Evolutionary conservation across 2,329 filamentous ascomycete species (phyloP), one percentile per base, ranked within the genome.

Genomic region (Pseudofabraea citricarpa): DNA sequence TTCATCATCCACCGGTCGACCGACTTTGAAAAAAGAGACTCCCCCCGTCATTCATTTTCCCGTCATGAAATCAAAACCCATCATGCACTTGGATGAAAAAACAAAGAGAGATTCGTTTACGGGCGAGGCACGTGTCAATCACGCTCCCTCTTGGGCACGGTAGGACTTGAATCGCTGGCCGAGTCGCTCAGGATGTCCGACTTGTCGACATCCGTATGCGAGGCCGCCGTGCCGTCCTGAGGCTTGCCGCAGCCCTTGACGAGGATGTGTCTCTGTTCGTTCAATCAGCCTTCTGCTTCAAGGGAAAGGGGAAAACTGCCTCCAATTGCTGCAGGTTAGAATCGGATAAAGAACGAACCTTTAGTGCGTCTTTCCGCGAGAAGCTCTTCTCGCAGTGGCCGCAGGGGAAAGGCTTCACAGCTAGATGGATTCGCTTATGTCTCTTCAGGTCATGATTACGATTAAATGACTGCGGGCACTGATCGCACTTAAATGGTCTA

Each of bases 371-470:
- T 63, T 97, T 97, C 47, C 93, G 77, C 3, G 90, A 96, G 60
- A 98, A 98, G 62, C 87, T 93, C 77, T 97, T 97, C 49, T 95
- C 90, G 62, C 93, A 98, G 58, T 85, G 85, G 6, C 73, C 79
- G 63, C 93, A 98, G 0, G 90, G 90, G 64, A 91, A 97, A 0
- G 93, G 93, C 72, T 98, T 98, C 31, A 97, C 88, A 0, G 90
- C 87, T 45, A 97, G 68, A 65, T 98, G 93, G 46, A 97, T 97
- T 39, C 90, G 74, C 72, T 95, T 95, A 64, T 98, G 93, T 40
- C 93, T 79, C 68, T 98, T 98, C 56, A 97, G 66, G 60, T 97
- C 93, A 60, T 97, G 93, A 53, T 97, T 97, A 4, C 93, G 77
- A 64, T 95, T 97, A 70, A 98, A 98, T 27, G 87, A 90, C 62